phyloP scores from a whole-genome alignment of 192 early-diverging fungal genomes.

The Mortierella alpina region DNA sequence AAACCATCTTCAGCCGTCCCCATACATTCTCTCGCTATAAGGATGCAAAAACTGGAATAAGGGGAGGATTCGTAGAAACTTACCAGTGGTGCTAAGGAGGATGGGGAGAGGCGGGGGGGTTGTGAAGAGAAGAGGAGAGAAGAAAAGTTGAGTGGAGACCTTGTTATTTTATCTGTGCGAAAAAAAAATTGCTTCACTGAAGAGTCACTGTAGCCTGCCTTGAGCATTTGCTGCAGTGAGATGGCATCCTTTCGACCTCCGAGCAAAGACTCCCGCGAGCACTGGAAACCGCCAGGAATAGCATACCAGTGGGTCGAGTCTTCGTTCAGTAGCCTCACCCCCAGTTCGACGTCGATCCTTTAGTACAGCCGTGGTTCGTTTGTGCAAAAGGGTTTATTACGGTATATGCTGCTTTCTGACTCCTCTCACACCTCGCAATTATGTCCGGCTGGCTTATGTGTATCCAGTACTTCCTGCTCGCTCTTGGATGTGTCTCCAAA shows the following conservation, averaged over 20 bases:
- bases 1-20: slow-evolving; percentile 47
- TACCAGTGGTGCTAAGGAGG: slow-evolving; percentile 6
- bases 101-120: neutral
- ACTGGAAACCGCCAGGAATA: no score
- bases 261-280: no score
- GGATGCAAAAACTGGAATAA: neutral
- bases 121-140: neutral
- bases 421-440: slow-evolving; percentile 5
- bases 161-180: no score
- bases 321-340: no score
- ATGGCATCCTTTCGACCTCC: no score
- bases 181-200: no score
- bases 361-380: neutral
- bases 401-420: neutral
- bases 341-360: no score
- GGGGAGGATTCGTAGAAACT: no score
- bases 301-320: no score
- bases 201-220: no score
- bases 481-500: neutral
- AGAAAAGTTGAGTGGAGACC: neutral
- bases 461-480: neutral
- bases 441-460: neutral
- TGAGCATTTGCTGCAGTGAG: no score
- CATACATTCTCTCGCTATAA: neutral
- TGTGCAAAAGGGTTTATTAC: neutral